Evolutionary conservation across 225 moss, liverwort and hornwort species (phyloP).

Genomic region (Anthoceros angustus): DNA sequence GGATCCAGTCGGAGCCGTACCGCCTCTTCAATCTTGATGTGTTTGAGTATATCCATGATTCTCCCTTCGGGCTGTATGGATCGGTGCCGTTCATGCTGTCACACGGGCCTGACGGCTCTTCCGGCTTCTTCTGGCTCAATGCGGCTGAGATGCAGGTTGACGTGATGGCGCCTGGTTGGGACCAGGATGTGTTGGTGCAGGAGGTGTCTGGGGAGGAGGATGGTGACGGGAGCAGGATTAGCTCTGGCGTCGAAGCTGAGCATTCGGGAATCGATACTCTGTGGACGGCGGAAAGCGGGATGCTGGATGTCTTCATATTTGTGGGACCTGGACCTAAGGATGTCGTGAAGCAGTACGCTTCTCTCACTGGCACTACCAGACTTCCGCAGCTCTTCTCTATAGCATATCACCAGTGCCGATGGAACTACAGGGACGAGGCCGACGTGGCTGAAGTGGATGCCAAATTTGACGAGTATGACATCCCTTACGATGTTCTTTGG

Average conservation of each 20-base stretch:
- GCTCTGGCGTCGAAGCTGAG: constrained; percentile 17
- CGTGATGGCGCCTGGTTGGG: constrained; percentile 77
- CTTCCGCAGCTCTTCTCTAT: constrained; percentile 83
- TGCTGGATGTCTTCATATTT: constrained; percentile 78
- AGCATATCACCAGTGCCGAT: constrained; percentile 92
- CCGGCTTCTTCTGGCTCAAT: constrained; percentile 87
- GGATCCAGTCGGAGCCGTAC: constrained; percentile 65
- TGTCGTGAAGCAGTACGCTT: constrained; percentile 72
- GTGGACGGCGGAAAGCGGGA: constrained; percentile 89
- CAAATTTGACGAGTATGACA: constrained; percentile 81
- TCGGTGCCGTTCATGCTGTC: constrained; percentile 72
- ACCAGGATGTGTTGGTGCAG: constrained; percentile 6
- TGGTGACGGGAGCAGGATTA: constrained; percentile 11
- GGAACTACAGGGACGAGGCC: constrained; percentile 98
- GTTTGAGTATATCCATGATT: constrained; percentile 76
- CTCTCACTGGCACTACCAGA: constrained; percentile 64
- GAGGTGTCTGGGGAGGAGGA: constrained; percentile 16
- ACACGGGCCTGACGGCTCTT: constrained; percentile 44
- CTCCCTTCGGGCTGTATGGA: constrained; percentile 87
- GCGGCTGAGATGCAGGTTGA: constrained; percentile 95
- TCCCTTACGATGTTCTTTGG: constrained; percentile 92
- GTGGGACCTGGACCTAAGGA: constrained; percentile 96
- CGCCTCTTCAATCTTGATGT: constrained; percentile 89
- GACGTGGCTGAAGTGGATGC: constrained; percentile 83
- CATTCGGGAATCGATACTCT: constrained; percentile 52